These are phyloP conservation scores for Nakaseomyces glabratus DNA, from an alignment of 1,139 yeast species.

Conservation along the genomic window DNA sequence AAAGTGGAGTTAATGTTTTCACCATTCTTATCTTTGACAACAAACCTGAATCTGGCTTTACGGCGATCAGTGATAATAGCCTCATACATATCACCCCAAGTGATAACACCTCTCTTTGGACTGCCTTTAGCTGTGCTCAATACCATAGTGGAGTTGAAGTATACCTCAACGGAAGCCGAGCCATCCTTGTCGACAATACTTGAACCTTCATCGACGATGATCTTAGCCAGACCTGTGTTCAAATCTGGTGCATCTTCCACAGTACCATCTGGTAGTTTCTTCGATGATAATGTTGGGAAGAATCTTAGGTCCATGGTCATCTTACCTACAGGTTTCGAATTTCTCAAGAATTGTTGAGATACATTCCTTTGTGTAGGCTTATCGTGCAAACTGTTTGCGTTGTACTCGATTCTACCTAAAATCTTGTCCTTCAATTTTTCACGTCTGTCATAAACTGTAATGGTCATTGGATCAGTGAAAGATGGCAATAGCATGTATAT, in stretches of 20 bases:
- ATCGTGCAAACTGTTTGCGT: constrained; percentile 54
- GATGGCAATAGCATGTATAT: constrained; percentile 60
- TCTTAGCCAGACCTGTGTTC: constrained; percentile 77
- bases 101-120: constrained; percentile 58
- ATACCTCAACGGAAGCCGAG: constrained; percentile 60
- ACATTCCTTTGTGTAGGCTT: constrained; percentile 45
- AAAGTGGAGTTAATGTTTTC: constrained; percentile 53
- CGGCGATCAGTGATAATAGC: constrained; percentile 67
- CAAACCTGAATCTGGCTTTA: constrained; percentile 54
- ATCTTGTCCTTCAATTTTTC: constrained; percentile 71
- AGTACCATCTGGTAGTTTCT: constrained; percentile 74
- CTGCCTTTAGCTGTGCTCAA: constrained; percentile 50
- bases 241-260: constrained; percentile 80
- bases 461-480: constrained; percentile 67
- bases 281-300: constrained; percentile 71
- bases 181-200: constrained; percentile 35
- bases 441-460: constrained; percentile 63
- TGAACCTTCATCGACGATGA: constrained; percentile 27
- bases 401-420: constrained; percentile 68
- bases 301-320: constrained; percentile 60
- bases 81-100: constrained; percentile 53
- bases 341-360: constrained; percentile 53
- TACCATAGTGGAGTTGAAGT: constrained; percentile 50
- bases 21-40: constrained; percentile 57
- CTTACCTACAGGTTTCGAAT: constrained; percentile 72